Evolutionary conservation across 176 grass and related monocot species (phyloP).

Genomic region (Musa beccarii): DNA sequence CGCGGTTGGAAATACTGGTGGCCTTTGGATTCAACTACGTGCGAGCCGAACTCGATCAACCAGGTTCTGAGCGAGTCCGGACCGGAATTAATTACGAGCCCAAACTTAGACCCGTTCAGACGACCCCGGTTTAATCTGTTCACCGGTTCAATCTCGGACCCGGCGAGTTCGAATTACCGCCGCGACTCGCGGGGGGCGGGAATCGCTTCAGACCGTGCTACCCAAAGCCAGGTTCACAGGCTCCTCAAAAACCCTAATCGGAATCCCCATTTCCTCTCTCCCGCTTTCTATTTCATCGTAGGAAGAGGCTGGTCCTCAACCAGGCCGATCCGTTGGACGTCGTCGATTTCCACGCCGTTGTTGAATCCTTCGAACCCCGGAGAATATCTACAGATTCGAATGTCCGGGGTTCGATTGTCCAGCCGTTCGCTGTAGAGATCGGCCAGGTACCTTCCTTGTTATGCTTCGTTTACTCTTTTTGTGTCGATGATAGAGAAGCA

Average conservation of each 20-base stretch:
- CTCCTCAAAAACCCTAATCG: not conserved
- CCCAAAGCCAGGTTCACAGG: not conserved
- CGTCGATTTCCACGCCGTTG: not conserved
- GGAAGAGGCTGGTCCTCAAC: not conserved
- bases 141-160: not conserved
- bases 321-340: constrained; percentile 1
- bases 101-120: not conserved
- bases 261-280: not conserved
- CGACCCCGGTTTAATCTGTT: not conserved
- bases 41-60: too few relatives aligned
- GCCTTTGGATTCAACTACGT: not conserved
- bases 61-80: not conserved
- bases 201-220: not conserved
- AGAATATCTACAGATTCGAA: too few relatives aligned
- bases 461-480: too few relatives aligned
- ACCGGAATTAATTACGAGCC: not conserved
- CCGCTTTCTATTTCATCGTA: not conserved
- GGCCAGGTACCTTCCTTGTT: too few relatives aligned
- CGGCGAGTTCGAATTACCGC: too few relatives aligned
- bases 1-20: not conserved
- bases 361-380: not conserved
- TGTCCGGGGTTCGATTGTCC: too few relatives aligned
- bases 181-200: not conserved
- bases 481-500: too few relatives aligned
- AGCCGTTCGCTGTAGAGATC: too few relatives aligned